Evolutionary conservation across 2,329 filamentous ascomycete genomes (phyloP), one percentile per base, ranked within the genome.

Genomic region (Botryotinia convoluta): DNA sequence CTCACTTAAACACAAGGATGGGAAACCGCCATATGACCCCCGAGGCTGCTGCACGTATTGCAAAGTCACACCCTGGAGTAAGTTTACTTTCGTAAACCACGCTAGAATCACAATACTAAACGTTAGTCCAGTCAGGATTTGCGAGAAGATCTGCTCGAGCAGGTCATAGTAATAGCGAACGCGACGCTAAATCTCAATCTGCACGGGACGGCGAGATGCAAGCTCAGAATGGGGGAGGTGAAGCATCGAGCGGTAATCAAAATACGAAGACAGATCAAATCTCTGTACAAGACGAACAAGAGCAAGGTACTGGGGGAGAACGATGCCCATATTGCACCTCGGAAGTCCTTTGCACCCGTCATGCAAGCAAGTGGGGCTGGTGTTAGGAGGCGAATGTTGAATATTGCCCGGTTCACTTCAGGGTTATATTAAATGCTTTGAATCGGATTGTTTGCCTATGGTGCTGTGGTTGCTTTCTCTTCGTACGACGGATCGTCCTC

Each of bases 71-170:
- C 9, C 69, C 69, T 37, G 59, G 44, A 8, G 69, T 51, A 64
- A 63, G 69, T 63, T 64, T 63, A 26, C 20, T 51, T 29, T 32
- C 44, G 22, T 71, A 12, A 20, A 42, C 35, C 16, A 29, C 39
- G 32, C 42, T 45, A 51, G 48, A 62, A 45, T 9, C 42, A 29
- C n/a, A 42, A 62, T 29, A 60, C 42, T 70, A 45, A 70, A 18
- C 20, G 18, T 18, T 45, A 3, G 22, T 44, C 22, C n/a, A 71
- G 69, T 71, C 69, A 39, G 69, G n/a, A 22, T 63, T 71, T n/a
- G 69, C 69, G 32, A 71, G 44, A 39, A 64, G 69, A 54, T 63
- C 59, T n/a, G 59, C 44, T 51, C 59, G 59, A 42, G 69, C 39
- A 16, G 37, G 54, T 45, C 44, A 63, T 29, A 62, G 54, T 44